A percentile compares a stretch with the other conserved stretches of the same genome.
phyloP scores from a whole-genome alignment of 164 flowering plant species.

The Vitis rotundifolia region DNA sequence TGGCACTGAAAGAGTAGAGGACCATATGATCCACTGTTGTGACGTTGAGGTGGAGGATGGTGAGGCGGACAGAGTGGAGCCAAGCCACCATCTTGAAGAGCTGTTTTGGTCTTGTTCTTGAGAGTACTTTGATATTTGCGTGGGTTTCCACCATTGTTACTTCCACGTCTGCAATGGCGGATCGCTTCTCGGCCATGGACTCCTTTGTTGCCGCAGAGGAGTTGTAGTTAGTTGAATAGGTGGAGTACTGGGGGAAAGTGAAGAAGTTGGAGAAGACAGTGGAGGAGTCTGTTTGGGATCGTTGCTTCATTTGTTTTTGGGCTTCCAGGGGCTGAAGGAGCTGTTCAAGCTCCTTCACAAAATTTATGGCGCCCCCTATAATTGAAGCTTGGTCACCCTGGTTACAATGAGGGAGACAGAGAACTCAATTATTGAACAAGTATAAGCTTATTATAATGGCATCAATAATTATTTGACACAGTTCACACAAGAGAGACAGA shows the following conservation, averaged over 20 bases:
- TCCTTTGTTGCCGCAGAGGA: background rate
- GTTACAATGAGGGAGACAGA: background rate
- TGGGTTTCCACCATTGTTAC: constrained; percentile 60
- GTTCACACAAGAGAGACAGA: background rate
- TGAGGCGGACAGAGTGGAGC: constrained; percentile 32
- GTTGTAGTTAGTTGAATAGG: background rate
- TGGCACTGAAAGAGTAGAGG: constrained; percentile 45
- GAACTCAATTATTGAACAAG: background rate
- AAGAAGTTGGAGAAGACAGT: constrained; percentile 27
- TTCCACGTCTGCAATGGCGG: constrained; percentile 41
- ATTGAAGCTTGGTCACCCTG: constrained; percentile 64
- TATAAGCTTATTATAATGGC: background rate
- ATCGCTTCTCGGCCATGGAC: constrained; percentile 8
- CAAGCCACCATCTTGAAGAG: constrained; percentile 38
- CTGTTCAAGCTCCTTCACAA: constrained; percentile 51
- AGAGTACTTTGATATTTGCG: constrained; percentile 43
- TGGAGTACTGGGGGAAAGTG: constrained; percentile 50
- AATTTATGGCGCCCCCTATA: constrained; percentile 49
- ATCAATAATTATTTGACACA: background rate
- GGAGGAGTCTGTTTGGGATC: background rate
- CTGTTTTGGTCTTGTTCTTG: constrained; percentile 40
- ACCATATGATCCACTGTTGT: constrained; percentile 32
- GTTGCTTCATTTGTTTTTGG: constrained; percentile 4
- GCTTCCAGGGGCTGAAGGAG: constrained; percentile 29
- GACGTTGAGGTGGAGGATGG: constrained; percentile 54